phyloP scores from a whole-genome alignment of 352 stramenopile genomes.

The Phytophthora sp. region DNA sequence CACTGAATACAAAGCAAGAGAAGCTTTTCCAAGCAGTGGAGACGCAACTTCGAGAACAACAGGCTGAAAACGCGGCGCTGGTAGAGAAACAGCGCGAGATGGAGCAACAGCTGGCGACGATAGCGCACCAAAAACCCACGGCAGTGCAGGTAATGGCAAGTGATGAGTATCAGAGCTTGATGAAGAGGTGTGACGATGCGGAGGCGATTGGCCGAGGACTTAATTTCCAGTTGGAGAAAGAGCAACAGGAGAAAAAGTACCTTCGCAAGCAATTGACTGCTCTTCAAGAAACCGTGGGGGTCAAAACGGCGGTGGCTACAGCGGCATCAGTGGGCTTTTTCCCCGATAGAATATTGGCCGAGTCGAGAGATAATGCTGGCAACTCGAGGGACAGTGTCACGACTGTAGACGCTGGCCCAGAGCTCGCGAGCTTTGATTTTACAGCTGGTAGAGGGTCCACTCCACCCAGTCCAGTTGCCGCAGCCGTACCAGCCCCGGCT shows the following conservation, averaged over 20 bases:
- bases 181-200: constrained; percentile 66
- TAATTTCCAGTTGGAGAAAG: constrained; percentile 77
- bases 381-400: constrained; percentile 55
- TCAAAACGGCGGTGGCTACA: constrained; percentile 31
- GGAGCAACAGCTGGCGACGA: constrained; percentile 41
- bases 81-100: constrained; percentile 48
- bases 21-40: constrained; percentile 28
- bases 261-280: constrained; percentile 65
- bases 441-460: constrained; percentile 27
- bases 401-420: constrained; percentile 40
- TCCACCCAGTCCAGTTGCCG: constrained; percentile 21
- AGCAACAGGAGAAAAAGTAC: constrained; percentile 81
- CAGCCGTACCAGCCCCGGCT: background rate
- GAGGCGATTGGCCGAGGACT: constrained; percentile 73
- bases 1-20: constrained; percentile 37
- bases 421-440: constrained; percentile 76
- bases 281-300: constrained; percentile 40
- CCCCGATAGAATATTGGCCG: constrained; percentile 11
- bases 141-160: constrained; percentile 46
- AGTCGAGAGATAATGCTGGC: constrained; percentile 14
- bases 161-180: constrained; percentile 58
- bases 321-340: constrained; percentile 42
- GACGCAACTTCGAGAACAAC: constrained; percentile 21
- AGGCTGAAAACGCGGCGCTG: constrained; percentile 36
- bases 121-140: constrained; percentile 25